Percentiles rank a stretch among this genome's conserved stretches.
These are phyloP conservation scores for Pseudogymnoascus sp. DNA, from an alignment of 2,329 filamentous ascomycete genomes.

Conservation along the genomic window DNA sequence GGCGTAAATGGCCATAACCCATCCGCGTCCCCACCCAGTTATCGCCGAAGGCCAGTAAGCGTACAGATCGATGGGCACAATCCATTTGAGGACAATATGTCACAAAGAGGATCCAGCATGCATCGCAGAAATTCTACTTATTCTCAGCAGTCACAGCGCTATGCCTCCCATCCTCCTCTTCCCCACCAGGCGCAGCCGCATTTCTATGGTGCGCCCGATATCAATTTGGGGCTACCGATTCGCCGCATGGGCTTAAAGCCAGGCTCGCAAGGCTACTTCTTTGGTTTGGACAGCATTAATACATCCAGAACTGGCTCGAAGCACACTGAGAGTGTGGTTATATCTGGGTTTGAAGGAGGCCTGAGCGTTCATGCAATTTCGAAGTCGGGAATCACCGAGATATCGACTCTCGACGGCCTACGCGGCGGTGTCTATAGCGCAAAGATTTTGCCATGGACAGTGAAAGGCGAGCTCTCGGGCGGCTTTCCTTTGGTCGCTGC, in stretches of 20 bases:
- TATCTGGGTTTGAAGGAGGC: slow-evolving; percentile 75
- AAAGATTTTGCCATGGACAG: slow-evolving; percentile 70
- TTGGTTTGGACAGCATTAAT: slow-evolving; percentile 69
- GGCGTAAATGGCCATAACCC: slow-evolving; percentile 21
- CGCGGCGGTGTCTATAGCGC: slow-evolving; percentile 74
- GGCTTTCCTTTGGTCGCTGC: slow-evolving; percentile 70
- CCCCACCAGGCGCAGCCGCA: slow-evolving; percentile 72
- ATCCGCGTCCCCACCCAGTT: slow-evolving; percentile 30
- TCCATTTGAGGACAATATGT: slow-evolving; percentile 43
- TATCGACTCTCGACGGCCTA: slow-evolving; percentile 68
- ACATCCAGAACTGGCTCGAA: slow-evolving; percentile 27
- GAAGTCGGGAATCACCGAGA: slow-evolving; percentile 62
- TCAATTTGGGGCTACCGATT: slow-evolving; percentile 53
- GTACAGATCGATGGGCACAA: slow-evolving; percentile 37
- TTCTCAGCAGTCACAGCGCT: slow-evolving; percentile 41
- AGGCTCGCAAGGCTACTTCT: slow-evolving; percentile 68
- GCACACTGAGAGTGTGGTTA: slow-evolving; percentile 54
- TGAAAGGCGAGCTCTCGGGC: slow-evolving; percentile 41
- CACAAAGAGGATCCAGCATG: slow-evolving; percentile 35
- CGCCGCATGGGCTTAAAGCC: slow-evolving; percentile 50
- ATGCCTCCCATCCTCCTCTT: slow-evolving; percentile 53
- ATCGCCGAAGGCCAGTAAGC: slow-evolving; percentile 43
- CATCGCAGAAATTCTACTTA: slow-evolving; percentile 46
- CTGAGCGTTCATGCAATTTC: slow-evolving; percentile 69
- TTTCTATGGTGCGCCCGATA: slow-evolving; percentile 68